A percentile compares a stretch with the other conserved stretches of the same genome.
phyloP scores from a whole-genome alignment of 768 basidiomycete genomes.

The Tricholoma bakamatsutake region DNA sequence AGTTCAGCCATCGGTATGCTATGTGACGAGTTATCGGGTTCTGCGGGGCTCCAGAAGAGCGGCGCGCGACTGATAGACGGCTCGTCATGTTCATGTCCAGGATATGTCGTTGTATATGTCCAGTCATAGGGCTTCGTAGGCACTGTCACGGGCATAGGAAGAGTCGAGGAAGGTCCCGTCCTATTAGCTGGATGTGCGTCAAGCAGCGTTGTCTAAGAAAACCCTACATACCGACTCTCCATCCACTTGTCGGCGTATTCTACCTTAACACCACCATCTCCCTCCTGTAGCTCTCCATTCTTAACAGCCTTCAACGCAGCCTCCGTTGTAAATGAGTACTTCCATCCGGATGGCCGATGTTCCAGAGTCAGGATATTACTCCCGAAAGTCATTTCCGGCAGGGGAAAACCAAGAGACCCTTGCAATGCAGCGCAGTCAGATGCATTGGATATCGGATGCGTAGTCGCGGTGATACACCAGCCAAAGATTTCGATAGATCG shows the following conservation, averaged over 20 bases:
- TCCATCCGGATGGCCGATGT: slow-evolving; percentile 61
- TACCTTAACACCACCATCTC: slow-evolving; percentile 92
- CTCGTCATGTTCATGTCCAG: slow-evolving; percentile 45
- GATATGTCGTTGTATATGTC: slow-evolving; percentile 92
- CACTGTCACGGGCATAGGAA: slow-evolving; percentile 67
- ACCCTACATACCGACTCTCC: slow-evolving; percentile 63
- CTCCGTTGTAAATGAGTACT: slow-evolving; percentile 58
- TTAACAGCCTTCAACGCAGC: slow-evolving; percentile 69
- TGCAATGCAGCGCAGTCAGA: slow-evolving; percentile 68
- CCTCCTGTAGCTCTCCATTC: slow-evolving; percentile 65
- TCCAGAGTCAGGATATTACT: slow-evolving; percentile 67
- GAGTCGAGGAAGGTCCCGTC: slow-evolving; percentile 56
- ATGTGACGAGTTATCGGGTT: slow-evolving; percentile 52
- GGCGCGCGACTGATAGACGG: slow-evolving; percentile 11
- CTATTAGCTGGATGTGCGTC: slow-evolving; percentile 27
- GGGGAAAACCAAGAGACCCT: slow-evolving; percentile 59
- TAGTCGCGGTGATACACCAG: slow-evolving; percentile 68
- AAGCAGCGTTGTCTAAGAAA: not conserved
- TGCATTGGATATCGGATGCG: slow-evolving; percentile 77
- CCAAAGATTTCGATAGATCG: slow-evolving; percentile 60
- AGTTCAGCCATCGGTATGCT: slow-evolving; percentile 81
- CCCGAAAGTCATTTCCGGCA: slow-evolving; percentile 98
- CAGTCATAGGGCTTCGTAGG: slow-evolving; percentile 90
- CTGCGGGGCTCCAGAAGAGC: slow-evolving; percentile 45
- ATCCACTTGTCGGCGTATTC: slow-evolving; percentile 94